A percentile compares a stretch with the other conserved stretches of the same genome.
These are phyloP conservation scores for Linaria vulgaris DNA, from an alignment of 257 asterid species.

Conservation along the genomic window DNA sequence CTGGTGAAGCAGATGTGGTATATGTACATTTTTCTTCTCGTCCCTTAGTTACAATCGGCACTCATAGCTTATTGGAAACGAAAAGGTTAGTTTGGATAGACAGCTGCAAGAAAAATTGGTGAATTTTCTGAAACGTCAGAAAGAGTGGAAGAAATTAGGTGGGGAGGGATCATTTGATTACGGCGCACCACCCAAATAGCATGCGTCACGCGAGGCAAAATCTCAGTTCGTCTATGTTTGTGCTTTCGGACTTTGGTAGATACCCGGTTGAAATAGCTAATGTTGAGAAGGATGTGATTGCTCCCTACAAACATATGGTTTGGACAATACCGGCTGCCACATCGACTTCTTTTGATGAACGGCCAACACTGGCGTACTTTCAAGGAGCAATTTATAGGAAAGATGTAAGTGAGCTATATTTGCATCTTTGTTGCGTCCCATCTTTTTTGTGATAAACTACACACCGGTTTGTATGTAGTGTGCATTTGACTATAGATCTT, in stretches of 20 bases:
- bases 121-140: slow-evolving; percentile 42
- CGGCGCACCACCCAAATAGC: slow-evolving; percentile 86
- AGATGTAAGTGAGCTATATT: slow-evolving; percentile 59
- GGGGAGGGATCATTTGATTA: slow-evolving; percentile 74
- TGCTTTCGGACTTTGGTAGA: slow-evolving; percentile 83
- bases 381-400: slow-evolving; percentile 82
- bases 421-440: neutral
- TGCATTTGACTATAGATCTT: too few species aligned
- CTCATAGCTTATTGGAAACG: slow-evolving; percentile 44
- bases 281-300: slow-evolving; percentile 71
- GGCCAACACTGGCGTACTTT: slow-evolving; percentile 57
- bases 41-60: slow-evolving; percentile 74
- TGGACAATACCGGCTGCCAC: slow-evolving; percentile 31
- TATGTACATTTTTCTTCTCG: slow-evolving; percentile 77
- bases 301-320: slow-evolving; percentile 90
- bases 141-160: slow-evolving; percentile 58
- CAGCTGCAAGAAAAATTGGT: slow-evolving; percentile 62
- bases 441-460: too few species aligned
- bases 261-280: slow-evolving; percentile 58
- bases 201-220: slow-evolving; percentile 59
- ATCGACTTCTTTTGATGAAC: slow-evolving; percentile 48
- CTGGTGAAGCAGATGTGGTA: slow-evolving; percentile 57
- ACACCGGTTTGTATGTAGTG: too few species aligned
- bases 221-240: slow-evolving; percentile 59
- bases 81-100: slow-evolving; percentile 37